Base-by-base conservation (phyloP, 129 eudicot genomes). In the Heracleum sosnowskyi region DNA sequence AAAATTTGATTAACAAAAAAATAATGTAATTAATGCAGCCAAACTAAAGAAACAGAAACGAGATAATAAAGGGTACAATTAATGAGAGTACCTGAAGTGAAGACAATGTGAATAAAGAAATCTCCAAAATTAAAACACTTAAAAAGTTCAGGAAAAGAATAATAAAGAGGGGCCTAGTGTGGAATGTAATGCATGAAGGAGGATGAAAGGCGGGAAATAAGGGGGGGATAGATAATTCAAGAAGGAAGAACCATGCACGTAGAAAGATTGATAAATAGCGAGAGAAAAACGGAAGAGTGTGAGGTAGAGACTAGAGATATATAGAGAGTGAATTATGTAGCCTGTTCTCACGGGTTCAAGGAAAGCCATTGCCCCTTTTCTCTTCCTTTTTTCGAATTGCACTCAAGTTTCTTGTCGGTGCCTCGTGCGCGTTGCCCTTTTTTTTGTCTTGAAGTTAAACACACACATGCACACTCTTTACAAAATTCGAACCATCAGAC, bases 61-160 rank as follows among this genome's bases (percentile, higher is more conserved):
- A 39, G 15, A 36, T 36, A 71, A 7, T 71, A 40, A 71, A 36
- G 49, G 42, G 16, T 36, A 20, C 31, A 71, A 71, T 71, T 39
- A 70, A 71, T 71, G 47, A 71, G 46, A 39, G 53, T 42, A 73
- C 76, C 53, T 73, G 55, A 20, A 42, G 15, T n/a, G 51, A 73
- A 73, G 31, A 12, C 24, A 41, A 16, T 4, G 11, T 73, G 31
- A 4, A n/a, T 11, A 7, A 26, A n/a, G 29, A 13, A 12, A 5
- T 42, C 36, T 42, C 24, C 57, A 42, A 42, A 64, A 71, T 7
- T 4, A 71, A 22, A 35, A 39, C 39, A 73, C 13, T 12, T 12
- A 12, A 4, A 33, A 39, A 8, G 39, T 71, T 2, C 12, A 41
- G 34, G 41, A 6, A 7, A 37, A 35, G 22, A 40, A n/a, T 40